These are phyloP conservation scores for Dioscorea zingiberensis DNA, from an alignment of 106 monocot species.

Conservation along the genomic window DNA sequence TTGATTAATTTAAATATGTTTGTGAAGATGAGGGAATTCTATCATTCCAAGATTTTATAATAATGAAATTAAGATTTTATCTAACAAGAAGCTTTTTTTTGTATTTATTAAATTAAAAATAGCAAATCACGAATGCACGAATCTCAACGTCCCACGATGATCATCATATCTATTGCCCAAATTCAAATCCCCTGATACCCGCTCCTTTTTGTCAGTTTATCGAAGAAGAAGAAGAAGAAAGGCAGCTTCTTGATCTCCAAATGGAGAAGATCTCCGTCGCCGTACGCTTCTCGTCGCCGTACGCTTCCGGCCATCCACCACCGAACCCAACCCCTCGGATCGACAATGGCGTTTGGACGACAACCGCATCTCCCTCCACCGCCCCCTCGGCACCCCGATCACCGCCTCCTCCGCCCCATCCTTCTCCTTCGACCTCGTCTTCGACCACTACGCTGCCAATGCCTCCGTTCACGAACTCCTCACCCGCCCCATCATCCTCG, in stretches of 20 bases:
- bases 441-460: slow-evolving; percentile 56
- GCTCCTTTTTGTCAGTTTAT: no score
- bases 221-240: no score
- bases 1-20: no score
- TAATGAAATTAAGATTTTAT: no score
- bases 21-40: no score
- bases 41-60: no score
- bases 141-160: no score
- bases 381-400: slow-evolving; percentile 44
- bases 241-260: background rate
- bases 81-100: no score
- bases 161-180: background rate
- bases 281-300: no score
- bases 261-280: slow-evolving; percentile 98
- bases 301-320: slow-evolving; percentile 67
- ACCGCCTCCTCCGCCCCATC: slow-evolving; percentile 6
- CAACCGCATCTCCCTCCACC: slow-evolving; percentile 72
- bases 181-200: background rate
- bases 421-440: slow-evolving; percentile 65
- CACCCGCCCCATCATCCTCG: slow-evolving; percentile 60
- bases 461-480: slow-evolving; percentile 44
- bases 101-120: no score
- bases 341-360: slow-evolving; percentile 68
- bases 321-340: slow-evolving; percentile 10
- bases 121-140: no score